Conservation (phyloP, 2,329 filamentous ascomycete species). For the Clonostachys solani region DNA sequence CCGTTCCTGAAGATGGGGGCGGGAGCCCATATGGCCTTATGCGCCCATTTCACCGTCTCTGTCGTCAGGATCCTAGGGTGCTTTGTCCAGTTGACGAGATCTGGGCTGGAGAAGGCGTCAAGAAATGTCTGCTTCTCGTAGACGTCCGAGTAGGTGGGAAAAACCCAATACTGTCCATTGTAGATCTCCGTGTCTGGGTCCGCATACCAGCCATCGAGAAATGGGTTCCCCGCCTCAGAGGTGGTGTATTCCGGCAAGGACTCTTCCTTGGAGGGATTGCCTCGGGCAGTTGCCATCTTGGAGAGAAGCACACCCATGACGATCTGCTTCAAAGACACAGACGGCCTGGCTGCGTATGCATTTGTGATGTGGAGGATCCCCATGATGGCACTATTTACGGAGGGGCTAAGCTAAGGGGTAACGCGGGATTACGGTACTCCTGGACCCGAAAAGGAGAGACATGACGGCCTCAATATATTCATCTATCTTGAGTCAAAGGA, state of each 20-base stretch:
- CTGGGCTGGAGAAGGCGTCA: conserved; percentile 44
- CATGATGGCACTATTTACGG: too few relatives aligned
- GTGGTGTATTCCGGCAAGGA: conserved; percentile 25
- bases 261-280: neutral
- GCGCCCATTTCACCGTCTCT: conserved; percentile 31
- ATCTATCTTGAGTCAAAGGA: too few relatives aligned
- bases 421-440: too few relatives aligned
- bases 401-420: too few relatives aligned
- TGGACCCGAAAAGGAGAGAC: too few relatives aligned
- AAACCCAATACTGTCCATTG: conserved; percentile 40
- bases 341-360: too few relatives aligned
- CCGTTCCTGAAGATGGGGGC: conserved; percentile 35
- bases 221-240: conserved; percentile 38
- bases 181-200: conserved; percentile 45
- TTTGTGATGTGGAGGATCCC: too few relatives aligned
- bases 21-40: conserved; percentile 41
- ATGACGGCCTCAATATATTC: too few relatives aligned
- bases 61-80: conserved; percentile 33
- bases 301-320: too few relatives aligned
- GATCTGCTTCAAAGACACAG: too few relatives aligned
- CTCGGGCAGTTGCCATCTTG: too few relatives aligned
- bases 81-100: conserved; percentile 43
- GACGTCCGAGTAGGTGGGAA: conserved; percentile 35
- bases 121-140: conserved; percentile 44
- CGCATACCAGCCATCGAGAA: conserved; percentile 44